Conservation (phyloP, 495 filamentous ascomycete species). For the Lasiosphaeria hispida region DNA sequence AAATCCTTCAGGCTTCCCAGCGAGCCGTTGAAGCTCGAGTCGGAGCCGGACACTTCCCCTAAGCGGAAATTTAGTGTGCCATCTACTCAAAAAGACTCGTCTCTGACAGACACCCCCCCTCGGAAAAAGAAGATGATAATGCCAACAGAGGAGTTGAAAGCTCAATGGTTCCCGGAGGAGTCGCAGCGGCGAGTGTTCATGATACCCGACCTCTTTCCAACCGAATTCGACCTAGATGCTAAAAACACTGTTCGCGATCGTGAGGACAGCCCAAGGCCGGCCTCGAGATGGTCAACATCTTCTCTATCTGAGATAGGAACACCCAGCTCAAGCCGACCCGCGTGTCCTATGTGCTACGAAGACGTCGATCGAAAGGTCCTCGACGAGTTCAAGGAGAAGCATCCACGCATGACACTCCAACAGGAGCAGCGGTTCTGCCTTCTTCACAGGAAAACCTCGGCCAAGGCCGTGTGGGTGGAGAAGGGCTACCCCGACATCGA, state of each 20-base stretch:
- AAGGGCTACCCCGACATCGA: conserved; percentile 75
- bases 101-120: no score
- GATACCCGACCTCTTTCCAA: conserved; percentile 17
- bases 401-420: conserved; percentile 55
- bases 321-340: not conserved
- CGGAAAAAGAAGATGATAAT: no score
- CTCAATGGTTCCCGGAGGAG: no score
- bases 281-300: not conserved
- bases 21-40: no score
- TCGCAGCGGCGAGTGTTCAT: conserved; percentile 9
- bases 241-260: not conserved
- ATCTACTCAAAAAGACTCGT: no score
- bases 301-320: not conserved
- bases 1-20: no score
- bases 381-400: conserved; percentile 41
- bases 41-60: no score
- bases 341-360: conserved; percentile 71
- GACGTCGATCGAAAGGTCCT: conserved; percentile 55
- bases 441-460: conserved; percentile 60
- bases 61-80: no score
- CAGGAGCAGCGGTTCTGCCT: conserved; percentile 69
- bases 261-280: not conserved
- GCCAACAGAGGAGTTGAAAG: no score
- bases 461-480: conserved; percentile 57
- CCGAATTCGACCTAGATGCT: not conserved